Percentiles rank a stretch among this genome's conserved stretches.
phyloP scores from a whole-genome alignment of 2,329 filamentous ascomycete genomes.

The Metarhizium brunneum region DNA sequence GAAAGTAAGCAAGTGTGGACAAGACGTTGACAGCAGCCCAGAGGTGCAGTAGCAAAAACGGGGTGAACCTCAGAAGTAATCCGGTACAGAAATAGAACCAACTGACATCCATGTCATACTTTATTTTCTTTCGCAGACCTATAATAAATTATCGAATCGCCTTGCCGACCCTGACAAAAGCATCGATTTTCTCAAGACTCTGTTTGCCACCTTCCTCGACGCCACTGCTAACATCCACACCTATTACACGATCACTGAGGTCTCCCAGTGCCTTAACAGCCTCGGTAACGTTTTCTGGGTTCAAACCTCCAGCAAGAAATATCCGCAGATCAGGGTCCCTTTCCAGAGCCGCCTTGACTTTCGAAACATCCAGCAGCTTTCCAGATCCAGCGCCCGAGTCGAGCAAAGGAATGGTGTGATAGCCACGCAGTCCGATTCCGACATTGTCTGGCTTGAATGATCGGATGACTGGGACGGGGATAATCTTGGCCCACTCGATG shows the following conservation, averaged over 20 bases:
- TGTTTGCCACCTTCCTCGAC: slow-evolving; percentile 81
- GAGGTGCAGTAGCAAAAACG: too few relatives aligned
- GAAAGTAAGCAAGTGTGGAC: too few relatives aligned
- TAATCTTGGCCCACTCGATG: slow-evolving; percentile 79
- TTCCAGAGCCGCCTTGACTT: slow-evolving; percentile 57
- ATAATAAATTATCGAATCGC: slow-evolving; percentile 33
- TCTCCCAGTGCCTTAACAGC: slow-evolving; percentile 55
- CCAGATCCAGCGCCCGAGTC: slow-evolving; percentile 85
- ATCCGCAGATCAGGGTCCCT: slow-evolving; percentile 63
- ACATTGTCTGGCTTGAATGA: slow-evolving; percentile 70
- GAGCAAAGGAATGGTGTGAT: slow-evolving; percentile 73
- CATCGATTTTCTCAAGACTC: slow-evolving; percentile 67
- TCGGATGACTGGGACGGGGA: slow-evolving; percentile 85
- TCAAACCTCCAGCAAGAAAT: slow-evolving; percentile 77
- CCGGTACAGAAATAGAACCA: too few relatives aligned
- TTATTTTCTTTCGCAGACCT: background rate
- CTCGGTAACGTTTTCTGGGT: slow-evolving; percentile 65
- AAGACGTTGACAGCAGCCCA: too few relatives aligned
- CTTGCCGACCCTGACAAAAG: slow-evolving; percentile 72
- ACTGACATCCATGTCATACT: background rate
- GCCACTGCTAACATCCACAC: slow-evolving; percentile 89
- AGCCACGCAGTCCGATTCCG: slow-evolving; percentile 66
- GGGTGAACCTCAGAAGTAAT: too few relatives aligned
- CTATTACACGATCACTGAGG: slow-evolving; percentile 55
- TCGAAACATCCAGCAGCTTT: slow-evolving; percentile 61